Base-by-base conservation (phyloP, 306 rosid species). In the Quercus suber region DNA sequence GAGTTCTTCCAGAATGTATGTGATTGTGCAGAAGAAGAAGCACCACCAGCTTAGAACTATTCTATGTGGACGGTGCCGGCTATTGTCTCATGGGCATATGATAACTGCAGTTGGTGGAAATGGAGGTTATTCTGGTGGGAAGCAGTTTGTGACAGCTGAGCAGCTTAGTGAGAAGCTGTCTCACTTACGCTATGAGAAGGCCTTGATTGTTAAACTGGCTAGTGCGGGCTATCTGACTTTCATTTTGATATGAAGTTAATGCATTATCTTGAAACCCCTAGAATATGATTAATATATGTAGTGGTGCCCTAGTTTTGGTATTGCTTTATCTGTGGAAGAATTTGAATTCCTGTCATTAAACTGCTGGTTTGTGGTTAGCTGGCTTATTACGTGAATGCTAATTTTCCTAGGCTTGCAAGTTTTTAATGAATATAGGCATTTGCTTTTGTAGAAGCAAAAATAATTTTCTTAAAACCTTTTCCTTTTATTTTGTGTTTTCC, bases 41-140 rank as follows among this genome's bases (percentile, higher is more conserved):
- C 99, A 95, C 71, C 99, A 73, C 82, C 99, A 95, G 91, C 97
- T 95, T 60, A 87, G 75, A 84, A 91, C 89, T 2, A 88, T 92
- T 84, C 86, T 94, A 7, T 94, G 99, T 58, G 78, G 97, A 69
- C 87, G 99, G 79, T 94, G 97, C 84, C 85, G 73, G 78, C 97
- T 94, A 41, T 71, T 94, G 41, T 92, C 97, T 72, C 99, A 94
- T 71, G 99, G 99, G 5, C 79, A 91, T 76, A 94, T 92, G 99
- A 90, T 92, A 83, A 92, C 99, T 59, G 97, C 97, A 6, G 99
- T 94, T 73, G 97, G 99, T 41, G 99, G 99, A 63, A 95, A 94
- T 73, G 99, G 97, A 43, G 99, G 99, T 45, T 94, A 94, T 80
- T 51, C 91, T 23, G 99, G 97, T 8, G 98, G 97, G 33, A 94